Evolutionary conservation across 1,284 basidiomycete genomes (phyloP).

Genomic region (Fomitopsis pinicola): DNA sequence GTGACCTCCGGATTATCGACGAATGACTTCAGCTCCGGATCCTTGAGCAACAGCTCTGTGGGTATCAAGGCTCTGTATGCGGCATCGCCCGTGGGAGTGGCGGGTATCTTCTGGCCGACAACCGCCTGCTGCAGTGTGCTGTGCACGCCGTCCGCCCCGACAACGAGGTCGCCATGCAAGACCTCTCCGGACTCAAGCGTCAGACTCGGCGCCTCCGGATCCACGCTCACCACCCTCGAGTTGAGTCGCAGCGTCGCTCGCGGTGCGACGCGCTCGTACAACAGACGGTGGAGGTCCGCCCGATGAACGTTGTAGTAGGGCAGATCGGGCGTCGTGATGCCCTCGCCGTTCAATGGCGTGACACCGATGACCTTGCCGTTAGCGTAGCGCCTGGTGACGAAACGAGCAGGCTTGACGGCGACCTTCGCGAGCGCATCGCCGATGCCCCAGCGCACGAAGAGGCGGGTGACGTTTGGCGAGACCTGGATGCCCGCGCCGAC

Average conservation of each 20-base stretch:
- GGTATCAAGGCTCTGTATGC: slow-evolving; percentile 45
- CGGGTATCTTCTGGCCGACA: slow-evolving; percentile 25
- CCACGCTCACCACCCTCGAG: slow-evolving; percentile 38
- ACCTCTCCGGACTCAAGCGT: slow-evolving; percentile 36
- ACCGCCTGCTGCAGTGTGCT: slow-evolving; percentile 49
- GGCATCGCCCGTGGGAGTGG: slow-evolving; percentile 50
- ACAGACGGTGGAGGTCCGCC: slow-evolving; percentile 49
- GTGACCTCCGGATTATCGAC: slow-evolving; percentile 39
- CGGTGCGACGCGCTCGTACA: slow-evolving; percentile 44
- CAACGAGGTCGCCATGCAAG: slow-evolving; percentile 35
- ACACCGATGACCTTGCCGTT: slow-evolving; percentile 39
- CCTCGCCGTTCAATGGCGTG: slow-evolving; percentile 32
- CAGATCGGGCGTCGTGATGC: not conserved
- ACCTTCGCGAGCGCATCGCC: slow-evolving; percentile 29
- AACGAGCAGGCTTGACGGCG: slow-evolving; percentile 37
- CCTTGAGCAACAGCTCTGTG: slow-evolving; percentile 38
- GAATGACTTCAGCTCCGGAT: slow-evolving; percentile 44
- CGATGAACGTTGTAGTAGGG: slow-evolving; percentile 53
- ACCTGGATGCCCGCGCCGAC: slow-evolving; percentile 51
- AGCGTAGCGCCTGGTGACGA: slow-evolving; percentile 37
- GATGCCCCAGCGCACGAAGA: slow-evolving; percentile 41
- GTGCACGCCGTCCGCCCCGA: slow-evolving; percentile 45
- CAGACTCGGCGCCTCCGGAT: slow-evolving; percentile 31
- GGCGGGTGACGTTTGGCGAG: slow-evolving; percentile 40
- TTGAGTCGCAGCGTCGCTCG: slow-evolving; percentile 45